phyloP scores from a whole-genome alignment of 2,329 filamentous ascomycete genomes.

The Colletotrichum caudatum region DNA sequence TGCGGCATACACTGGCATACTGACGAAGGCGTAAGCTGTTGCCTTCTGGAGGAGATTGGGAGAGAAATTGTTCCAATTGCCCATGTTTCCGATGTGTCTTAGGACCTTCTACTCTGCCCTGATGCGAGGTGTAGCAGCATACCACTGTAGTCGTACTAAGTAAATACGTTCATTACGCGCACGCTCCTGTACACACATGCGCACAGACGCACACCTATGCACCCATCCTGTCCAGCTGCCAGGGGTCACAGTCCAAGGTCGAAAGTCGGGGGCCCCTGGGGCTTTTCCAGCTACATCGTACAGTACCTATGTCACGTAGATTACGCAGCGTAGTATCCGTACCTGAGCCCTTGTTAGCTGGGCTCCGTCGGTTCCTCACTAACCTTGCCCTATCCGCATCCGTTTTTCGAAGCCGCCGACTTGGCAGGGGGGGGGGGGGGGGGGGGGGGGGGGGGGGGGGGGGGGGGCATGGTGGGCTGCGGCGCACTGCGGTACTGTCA shows the following conservation, averaged over 20 bases:
- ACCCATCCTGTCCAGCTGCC: background rate
- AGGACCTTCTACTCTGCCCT: background rate
- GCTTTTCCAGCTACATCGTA: background rate
- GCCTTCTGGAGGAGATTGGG: background rate
- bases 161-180: background rate
- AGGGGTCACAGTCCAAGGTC: conserved; percentile 3
- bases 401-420: conserved; percentile 29
- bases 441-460: background rate
- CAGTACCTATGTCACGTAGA: too few species aligned
- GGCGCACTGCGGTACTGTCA: conserved; percentile 22
- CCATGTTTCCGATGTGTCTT: background rate
- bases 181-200: background rate
- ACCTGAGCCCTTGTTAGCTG: background rate
- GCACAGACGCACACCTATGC: background rate
- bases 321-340: background rate
- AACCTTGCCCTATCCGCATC: conserved; percentile 32
- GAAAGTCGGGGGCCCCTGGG: background rate
- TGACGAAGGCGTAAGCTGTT: background rate
- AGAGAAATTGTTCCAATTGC: background rate
- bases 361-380: conserved; percentile 17
- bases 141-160: too few species aligned
- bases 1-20: background rate
- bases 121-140: background rate
- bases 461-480: conserved; percentile 2
- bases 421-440: background rate